Conservation (phyloP, 192 early-diverging fungal genomes). For the Coemansia sp. region DNA sequence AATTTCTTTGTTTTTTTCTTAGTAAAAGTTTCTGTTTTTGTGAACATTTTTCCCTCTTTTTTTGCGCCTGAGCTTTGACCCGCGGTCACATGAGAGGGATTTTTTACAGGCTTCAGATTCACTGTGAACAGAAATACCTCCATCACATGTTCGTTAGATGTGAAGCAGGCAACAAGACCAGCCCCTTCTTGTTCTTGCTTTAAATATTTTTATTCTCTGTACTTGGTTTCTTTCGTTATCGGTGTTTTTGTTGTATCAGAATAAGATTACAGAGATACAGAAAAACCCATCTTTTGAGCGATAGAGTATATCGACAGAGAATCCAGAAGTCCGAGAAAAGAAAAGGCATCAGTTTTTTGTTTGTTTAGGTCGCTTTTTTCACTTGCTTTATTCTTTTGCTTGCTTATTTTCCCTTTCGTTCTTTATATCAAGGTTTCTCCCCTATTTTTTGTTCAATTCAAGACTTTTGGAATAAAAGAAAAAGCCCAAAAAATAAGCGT, state of each 20-base stretch:
- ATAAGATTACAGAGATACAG: too few species aligned
- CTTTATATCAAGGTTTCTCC: not conserved
- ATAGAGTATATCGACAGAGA: not conserved
- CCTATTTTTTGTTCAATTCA: not conserved
- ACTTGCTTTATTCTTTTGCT: conserved; percentile 5
- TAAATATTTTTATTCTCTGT: not conserved
- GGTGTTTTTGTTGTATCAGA: not conserved
- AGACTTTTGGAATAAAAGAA: not conserved
- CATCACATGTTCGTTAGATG: not conserved
- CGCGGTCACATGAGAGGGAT: too few species aligned
- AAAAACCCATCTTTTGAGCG: not conserved
- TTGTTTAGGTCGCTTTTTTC: not conserved
- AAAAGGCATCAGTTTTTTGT: not conserved
- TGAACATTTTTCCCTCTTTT: not conserved
- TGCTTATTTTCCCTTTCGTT: not conserved
- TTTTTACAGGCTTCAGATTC: too few species aligned
- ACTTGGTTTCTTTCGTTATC: not conserved
- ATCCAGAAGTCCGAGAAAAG: too few species aligned
- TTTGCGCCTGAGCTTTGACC: not conserved
- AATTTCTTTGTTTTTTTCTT: not conserved
- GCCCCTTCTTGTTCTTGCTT: not conserved
- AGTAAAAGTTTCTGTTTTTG: too few species aligned
- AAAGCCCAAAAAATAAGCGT: too few species aligned
- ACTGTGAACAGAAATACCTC: too few species aligned
- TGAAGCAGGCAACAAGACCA: not conserved